Base-by-base conservation (phyloP, 1,284 basidiomycete genomes). In the Puccinia coronata region DNA sequence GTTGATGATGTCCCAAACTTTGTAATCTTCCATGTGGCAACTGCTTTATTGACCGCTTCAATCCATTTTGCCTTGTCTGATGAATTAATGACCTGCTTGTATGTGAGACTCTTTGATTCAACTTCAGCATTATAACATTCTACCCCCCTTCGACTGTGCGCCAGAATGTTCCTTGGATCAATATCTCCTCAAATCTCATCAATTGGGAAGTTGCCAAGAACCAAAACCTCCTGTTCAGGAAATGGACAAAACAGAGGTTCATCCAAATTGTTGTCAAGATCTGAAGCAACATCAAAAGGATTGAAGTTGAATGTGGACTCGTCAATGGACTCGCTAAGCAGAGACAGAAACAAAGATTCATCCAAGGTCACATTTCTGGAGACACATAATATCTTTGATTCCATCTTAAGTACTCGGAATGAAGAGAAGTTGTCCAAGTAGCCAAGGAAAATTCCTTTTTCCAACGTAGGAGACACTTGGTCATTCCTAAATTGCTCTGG, bases 1-100 rank as follows among this genome's bases (percentile, higher is more conserved):
- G 2, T 72, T 31, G 41, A 72, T 39, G 2, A 49, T 49, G 53
- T 53, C 49, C 70, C 70, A 72, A 9, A 72, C 70, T 18, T 72
- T 2, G n/a, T 51, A 39, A 49, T 18, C n/a, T 2, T 12, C 47
- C 70, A 72, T 72, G 23, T 72, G 11, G 18, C 49, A 3, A 6
- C 20, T 55, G 51, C 70, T 31, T 47, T 49, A 3, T 31, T 8
- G 2, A 72, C 2, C 2, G 70, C 47, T 2, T 2, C n/a, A 3
- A 18, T 72, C 70, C 70, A 72, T 1, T 25, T 2, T 3, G 3
- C 39, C 11, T 41, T 43, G 8, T 67, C 39, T 9, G 65, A 8
- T 2, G 1, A 23, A 47, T 2, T n/a, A 8, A 43, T n/a, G 23
- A 28, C 25, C 25, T 67, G 39, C n/a, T 25, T 23, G 65, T 67